Evolutionary conservation across 371 early-diverging fungal species (phyloP).

Genomic region (Blakeslea trispora): DNA sequence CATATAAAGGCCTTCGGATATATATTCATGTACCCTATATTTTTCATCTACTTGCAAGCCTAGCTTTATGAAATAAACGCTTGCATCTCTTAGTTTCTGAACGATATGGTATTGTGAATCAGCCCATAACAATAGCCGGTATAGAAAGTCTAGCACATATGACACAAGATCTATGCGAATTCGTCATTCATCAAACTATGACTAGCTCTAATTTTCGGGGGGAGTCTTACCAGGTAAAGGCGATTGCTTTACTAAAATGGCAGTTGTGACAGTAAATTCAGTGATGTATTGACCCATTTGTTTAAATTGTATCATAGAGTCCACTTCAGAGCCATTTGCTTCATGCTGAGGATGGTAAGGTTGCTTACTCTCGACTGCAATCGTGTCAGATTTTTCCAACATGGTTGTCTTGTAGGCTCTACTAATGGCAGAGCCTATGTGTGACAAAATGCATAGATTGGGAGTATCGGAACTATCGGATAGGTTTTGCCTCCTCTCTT

Average conservation of each 20-base stretch:
- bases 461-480: neutral
- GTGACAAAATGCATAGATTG: constrained; percentile 25
- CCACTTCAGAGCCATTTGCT: constrained; percentile 5
- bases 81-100: constrained; percentile 51
- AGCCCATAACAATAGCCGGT: constrained; percentile 47
- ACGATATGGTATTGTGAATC: constrained; percentile 57
- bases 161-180: constrained; percentile 34
- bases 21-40: constrained; percentile 61
- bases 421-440: constrained; percentile 30
- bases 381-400: constrained; percentile 9
- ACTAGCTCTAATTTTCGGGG: too few species aligned
- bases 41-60: constrained; percentile 60
- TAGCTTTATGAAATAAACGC: constrained; percentile 53
- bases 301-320: constrained; percentile 34
- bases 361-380: neutral
- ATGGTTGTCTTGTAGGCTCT: constrained; percentile 21
- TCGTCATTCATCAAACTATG: too few species aligned
- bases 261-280: constrained; percentile 50
- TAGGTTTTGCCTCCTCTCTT: neutral
- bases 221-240: constrained; percentile 60
- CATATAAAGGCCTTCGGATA: constrained; percentile 58
- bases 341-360: neutral
- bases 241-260: constrained; percentile 63
- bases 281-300: constrained; percentile 46
- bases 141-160: constrained; percentile 46